Percentiles rank a stretch among this genome's conserved stretches.
Evolutionary conservation across 192 early-diverging fungal species (phyloP).

Genomic region (Mortierella alpina): DNA sequence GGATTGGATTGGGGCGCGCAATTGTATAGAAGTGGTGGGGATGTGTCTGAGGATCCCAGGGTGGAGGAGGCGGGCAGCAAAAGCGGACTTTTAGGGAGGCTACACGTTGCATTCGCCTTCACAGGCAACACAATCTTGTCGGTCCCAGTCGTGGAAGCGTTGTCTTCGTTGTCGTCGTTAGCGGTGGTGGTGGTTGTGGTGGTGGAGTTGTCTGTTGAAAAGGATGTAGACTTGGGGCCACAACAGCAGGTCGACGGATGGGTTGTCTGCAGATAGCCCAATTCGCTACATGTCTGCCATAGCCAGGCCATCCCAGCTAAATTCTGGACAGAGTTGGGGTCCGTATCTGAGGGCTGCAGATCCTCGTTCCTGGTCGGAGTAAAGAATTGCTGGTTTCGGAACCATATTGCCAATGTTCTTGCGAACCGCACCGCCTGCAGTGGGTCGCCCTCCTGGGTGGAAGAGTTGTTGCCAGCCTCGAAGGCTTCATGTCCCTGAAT

Average conservation of each 20-base stretch:
- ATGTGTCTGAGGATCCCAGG: no score
- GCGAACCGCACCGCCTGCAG: neutral
- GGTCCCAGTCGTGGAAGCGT: neutral
- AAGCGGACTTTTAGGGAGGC: no score
- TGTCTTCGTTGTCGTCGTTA: neutral
- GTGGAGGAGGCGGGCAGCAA: no score
- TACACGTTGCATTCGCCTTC: no score
- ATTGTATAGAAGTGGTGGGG: neutral
- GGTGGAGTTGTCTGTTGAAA: neutral
- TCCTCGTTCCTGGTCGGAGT: conserved; percentile 45
- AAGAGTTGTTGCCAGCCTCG: neutral
- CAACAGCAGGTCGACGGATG: conserved; percentile 37
- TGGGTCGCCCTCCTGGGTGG: neutral
- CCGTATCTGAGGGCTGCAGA: conserved; percentile 48
- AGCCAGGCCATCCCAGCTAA: conserved; percentile 56
- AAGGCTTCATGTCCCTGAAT: no score
- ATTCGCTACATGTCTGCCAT: conserved; percentile 79
- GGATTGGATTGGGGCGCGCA: neutral
- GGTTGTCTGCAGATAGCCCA: conserved; percentile 70
- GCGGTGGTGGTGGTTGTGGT: neutral
- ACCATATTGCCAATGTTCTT: conserved; percentile 27
- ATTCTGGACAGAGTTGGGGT: conserved; percentile 34
- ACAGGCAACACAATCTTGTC: neutral
- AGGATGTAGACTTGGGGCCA: no score
- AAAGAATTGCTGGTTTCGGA: conserved; percentile 33